Percentiles rank a stretch among this genome's conserved stretches.
Evolutionary conservation across 331 rosid species (phyloP).

Genomic region (Malus hybrid): DNA sequence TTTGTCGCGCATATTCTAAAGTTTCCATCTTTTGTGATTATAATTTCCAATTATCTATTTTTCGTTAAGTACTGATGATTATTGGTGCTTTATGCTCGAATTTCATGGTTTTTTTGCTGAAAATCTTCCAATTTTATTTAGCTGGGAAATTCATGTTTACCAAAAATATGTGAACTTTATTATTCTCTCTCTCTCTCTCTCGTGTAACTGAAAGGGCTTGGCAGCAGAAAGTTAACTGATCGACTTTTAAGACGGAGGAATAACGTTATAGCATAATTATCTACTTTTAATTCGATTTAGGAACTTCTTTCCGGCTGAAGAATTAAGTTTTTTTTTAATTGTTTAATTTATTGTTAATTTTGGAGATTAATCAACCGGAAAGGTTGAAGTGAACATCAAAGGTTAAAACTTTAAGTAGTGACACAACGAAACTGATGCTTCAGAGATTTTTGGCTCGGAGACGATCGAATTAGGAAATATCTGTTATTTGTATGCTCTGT

Average conservation of each 20-base stretch:
- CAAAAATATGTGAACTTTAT: not conserved
- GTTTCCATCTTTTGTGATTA: not conserved
- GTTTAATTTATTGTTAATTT: not conserved
- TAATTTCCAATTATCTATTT: not conserved
- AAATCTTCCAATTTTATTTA: not conserved
- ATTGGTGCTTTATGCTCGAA: not conserved
- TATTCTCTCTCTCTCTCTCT: not conserved
- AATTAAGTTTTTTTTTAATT: not conserved
- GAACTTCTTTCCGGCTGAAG: not conserved
- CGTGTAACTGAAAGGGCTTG: constrained; percentile 7
- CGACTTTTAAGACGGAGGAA: not conserved
- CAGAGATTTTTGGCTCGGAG: not conserved
- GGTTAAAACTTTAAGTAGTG: not conserved
- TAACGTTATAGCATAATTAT: not conserved
- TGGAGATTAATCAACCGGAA: not conserved
- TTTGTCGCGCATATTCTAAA: not conserved
- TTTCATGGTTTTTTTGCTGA: not conserved
- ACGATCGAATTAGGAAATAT: not conserved
- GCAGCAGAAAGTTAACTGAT: constrained; percentile 9
- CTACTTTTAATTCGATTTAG: not conserved
- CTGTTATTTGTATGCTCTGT: not conserved
- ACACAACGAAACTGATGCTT: not conserved
- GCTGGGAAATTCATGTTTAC: not conserved
- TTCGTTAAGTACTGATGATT: not conserved
- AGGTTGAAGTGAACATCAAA: not conserved